Evolutionary conservation across 192 early-diverging fungal genomes (phyloP), one percentile per base, ranked within the genome.

Genomic region (Coemansia sp.): DNA sequence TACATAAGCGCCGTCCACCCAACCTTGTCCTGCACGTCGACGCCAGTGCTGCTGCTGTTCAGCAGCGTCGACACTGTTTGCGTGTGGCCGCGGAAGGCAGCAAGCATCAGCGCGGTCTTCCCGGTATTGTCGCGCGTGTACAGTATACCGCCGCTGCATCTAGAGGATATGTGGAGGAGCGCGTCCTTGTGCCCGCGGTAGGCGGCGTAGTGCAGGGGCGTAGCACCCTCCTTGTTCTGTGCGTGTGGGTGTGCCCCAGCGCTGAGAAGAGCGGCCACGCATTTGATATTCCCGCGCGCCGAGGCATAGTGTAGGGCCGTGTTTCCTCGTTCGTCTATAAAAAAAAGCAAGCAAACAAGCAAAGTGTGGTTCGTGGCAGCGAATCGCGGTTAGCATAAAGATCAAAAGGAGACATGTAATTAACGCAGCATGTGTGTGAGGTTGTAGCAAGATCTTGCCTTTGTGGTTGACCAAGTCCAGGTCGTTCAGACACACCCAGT

Each of bases 1-100:
- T 71, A 79, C 77, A 79, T 79, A 9, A 79, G 55, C 2, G 77
- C 71, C 6, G 77, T 74, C 77, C 77, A 79, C 5, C 77, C 77
- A 13, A 52, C 35, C 13, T 34, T 61, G 63, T 79, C 77, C n/a
- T 71, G 68, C 11, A 41, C 54, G 50, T 79, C 69, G 11, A 71
- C 65, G 1, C 50, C 55, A 17, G 68, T 19, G 49, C 49, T 25
- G 8, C 59, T n/a, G 33, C 35, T 20, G 20, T 11, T 43, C 20
- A 79, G 62, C 5, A 79, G 62, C 19, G 43, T 25, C 13, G 62
- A 67, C 2, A 65, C 72, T 1, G 62, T 52, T 19, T 65, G 71
- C 1, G 72, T 79, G 53, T 71, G 77, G 9, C 77, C 77, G 22
- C 72, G 71, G 40, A 74, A 79, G 9, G 77, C 71, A 9, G 77